Percentiles rank a stretch among this genome's conserved stretches.
Evolutionary conservation across 768 basidiomycete species (phyloP).

Genomic region (Tylopilus subfusipes): DNA sequence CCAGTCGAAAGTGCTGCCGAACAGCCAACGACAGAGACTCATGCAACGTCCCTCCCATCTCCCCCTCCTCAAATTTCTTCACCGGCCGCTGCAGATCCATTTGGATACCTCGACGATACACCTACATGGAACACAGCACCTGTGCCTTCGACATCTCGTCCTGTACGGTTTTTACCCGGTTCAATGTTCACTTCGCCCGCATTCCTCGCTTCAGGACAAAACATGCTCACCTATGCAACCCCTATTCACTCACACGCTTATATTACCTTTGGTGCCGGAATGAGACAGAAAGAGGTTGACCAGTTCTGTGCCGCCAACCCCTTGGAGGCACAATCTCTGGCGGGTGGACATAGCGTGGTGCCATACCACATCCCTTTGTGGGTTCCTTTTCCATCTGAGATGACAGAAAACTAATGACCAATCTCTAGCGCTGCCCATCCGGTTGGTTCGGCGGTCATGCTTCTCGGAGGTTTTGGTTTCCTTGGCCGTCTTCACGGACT

Average conservation of each 20-base stretch:
- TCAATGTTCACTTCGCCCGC: conserved; percentile 35
- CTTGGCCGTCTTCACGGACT: conserved; percentile 79
- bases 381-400: conserved; percentile 26
- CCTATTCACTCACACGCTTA: conserved; percentile 70
- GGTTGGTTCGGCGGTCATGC: conserved; percentile 74
- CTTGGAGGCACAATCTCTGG: conserved; percentile 53
- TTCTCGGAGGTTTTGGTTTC: conserved; percentile 88
- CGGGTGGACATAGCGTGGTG: conserved; percentile 50
- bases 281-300: conserved; percentile 82
- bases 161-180: conserved; percentile 22
- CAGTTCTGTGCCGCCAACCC: conserved; percentile 66
- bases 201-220: conserved; percentile 35
- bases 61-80: neutral
- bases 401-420: conserved; percentile 6
- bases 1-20: neutral
- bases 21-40: neutral
- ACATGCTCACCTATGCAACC: conserved; percentile 47
- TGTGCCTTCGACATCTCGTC: conserved; percentile 23
- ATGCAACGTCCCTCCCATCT: neutral
- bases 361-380: conserved; percentile 83
- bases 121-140: conserved; percentile 28
- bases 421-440: conserved; percentile 69
- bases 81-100: conserved; percentile 45
- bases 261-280: conserved; percentile 85
- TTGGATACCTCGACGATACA: conserved; percentile 52